Base-by-base conservation (phyloP, 2,329 filamentous ascomycete species). In the Harringtonia lauricola region DNA sequence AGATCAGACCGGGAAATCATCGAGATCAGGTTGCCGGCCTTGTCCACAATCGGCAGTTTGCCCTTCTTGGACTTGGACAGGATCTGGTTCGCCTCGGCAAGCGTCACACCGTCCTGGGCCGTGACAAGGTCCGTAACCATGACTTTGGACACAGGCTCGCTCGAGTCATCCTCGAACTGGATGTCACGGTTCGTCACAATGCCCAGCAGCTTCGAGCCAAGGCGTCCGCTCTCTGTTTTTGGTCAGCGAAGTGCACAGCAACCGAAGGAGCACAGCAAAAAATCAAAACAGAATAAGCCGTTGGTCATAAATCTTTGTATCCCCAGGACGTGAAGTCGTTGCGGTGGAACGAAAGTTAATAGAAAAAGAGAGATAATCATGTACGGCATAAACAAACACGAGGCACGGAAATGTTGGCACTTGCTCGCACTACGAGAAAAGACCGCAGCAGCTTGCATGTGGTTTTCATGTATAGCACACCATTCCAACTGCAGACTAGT, bases 261-360 rank as follows among this genome's bases (percentile, higher is more conserved):
- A 36, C 45, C 28, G 39, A 39, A 12, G 8, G 14, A 30, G 37
- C 38, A 24, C 10, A n/a, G 8, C 17, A 10, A n/a, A 41, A 3
- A 13, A 2, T 15, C 14, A 6, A 13, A 19, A 19, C n/a, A n/a
- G 22, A 22, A 3, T 15, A 36, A 10, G 24, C 24, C 24, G 24
- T 26, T 26, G 21, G 33, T 44, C 50, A 52, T 52, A 51, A 47
- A 49, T 45, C 41, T 68, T 53, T 67, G 66, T 72, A 67, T 95
- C 88, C 86, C 77, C 88, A 95, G 71, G 75, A 86, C 85, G 76
- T 80, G 70, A 75, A 74, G 81, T 85, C 83, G 78, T 48, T 82
- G 76, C 86, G 87, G 92, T 90, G 90, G 92, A 98, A 98, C 92
- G 92, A 98, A 98, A 98, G 92, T 96, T 96, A 95, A 48, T 47